Evolutionary conservation across 345 rosid species (phyloP), one percentile per base, ranked within the genome.

Genomic region (Hirschfeldia incana): DNA sequence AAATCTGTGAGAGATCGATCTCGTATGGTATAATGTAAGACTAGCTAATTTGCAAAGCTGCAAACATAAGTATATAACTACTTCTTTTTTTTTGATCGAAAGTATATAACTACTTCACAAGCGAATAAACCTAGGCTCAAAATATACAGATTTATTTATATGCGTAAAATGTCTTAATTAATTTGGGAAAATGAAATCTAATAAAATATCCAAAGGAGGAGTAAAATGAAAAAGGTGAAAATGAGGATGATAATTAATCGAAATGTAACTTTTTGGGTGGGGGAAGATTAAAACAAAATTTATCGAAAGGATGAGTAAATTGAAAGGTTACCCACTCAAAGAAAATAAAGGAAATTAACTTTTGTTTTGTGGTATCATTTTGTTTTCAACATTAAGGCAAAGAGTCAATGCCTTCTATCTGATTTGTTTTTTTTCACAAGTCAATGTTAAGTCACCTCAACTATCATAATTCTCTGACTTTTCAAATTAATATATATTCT

Each of bases 321-420:
- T 75, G 34, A 70, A 80, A 80, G 83, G 27, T 32, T 53, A 36
- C 78, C 82, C 78, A 74, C 78, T 60, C 78, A 78, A 0, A 17
- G 30, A 49, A 64, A 65, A 15, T 3, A 74, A 80, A 80, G 73
- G 76, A 80, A 65, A 80, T 75, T 36, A 80, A 65, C 80, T 80
- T 80, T 80, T 65, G 72, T 65, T 28, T 57, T 68, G 69, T 73
- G 83, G 83, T 75, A 80, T 80, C 73, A 80, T 80, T 80, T 80
- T 75, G 83, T 80, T 70, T 80, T 80, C 83, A 75, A 75, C 28
- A 80, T 75, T 75, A 80, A 80, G 83, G 72, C 76, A 75, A 65
- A 75, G 83, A 76, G 83, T 80, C 83, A 75, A 80, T 80, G 83
- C 64, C 16, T 75, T 33, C 33, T 73, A 70, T 73, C 76, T 75